Conservation (phyloP, 768 basidiomycete genomes). For the Hortiboletus flavorubellus region DNA sequence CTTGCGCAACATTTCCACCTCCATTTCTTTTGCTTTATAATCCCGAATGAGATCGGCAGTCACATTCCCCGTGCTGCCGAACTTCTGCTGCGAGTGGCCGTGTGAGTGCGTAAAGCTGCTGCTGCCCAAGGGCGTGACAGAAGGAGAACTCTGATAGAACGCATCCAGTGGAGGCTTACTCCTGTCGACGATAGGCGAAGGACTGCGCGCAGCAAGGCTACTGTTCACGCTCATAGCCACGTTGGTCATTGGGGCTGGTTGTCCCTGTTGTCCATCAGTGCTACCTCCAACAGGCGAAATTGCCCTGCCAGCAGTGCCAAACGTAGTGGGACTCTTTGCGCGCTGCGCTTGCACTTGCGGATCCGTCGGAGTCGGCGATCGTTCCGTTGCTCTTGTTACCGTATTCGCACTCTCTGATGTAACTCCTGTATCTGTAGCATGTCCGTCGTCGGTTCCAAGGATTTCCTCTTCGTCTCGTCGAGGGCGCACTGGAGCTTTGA, state of each 20-base stretch:
- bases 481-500: slow-evolving; percentile 51
- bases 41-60: slow-evolving; percentile 76
- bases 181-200: slow-evolving; percentile 56
- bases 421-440: slow-evolving; percentile 44
- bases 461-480: slow-evolving; percentile 39
- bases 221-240: slow-evolving; percentile 54
- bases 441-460: slow-evolving; percentile 47
- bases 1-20: slow-evolving; percentile 71
- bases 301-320: slow-evolving; percentile 44
- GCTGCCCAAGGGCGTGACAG: slow-evolving; percentile 46
- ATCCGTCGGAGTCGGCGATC: slow-evolving; percentile 54
- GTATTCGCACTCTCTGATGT: slow-evolving; percentile 37
- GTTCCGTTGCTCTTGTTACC: slow-evolving; percentile 35
- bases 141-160: slow-evolving; percentile 45
- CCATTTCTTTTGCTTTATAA: slow-evolving; percentile 76
- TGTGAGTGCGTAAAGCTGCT: slow-evolving; percentile 49
- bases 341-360: slow-evolving; percentile 30
- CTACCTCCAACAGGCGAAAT: slow-evolving; percentile 53
- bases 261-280: slow-evolving; percentile 23
- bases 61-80: slow-evolving; percentile 62
- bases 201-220: slow-evolving; percentile 45
- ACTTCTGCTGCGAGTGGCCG: slow-evolving; percentile 32
- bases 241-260: slow-evolving; percentile 49
- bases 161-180: slow-evolving; percentile 57
- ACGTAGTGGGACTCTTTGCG: slow-evolving; percentile 59